Evolutionary conservation across 495 filamentous ascomycete genomes (phyloP).

Genomic region (Penicillium antarcticum): DNA sequence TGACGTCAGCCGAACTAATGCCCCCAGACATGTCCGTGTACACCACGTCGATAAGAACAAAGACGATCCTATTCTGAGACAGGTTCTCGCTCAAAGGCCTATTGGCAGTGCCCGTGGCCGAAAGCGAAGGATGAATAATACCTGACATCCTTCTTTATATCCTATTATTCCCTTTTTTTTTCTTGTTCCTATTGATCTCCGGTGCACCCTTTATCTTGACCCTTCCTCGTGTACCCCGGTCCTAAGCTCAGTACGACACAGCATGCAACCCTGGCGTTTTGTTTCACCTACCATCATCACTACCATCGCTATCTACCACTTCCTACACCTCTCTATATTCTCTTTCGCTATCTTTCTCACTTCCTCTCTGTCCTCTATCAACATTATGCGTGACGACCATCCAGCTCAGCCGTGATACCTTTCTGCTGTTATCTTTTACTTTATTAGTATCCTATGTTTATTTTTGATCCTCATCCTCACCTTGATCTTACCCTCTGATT

Average conservation of each 20-base stretch:
- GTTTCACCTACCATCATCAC: too few species aligned
- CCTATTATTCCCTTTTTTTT: neutral
- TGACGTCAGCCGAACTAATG: conserved; percentile 6
- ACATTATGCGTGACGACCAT: conserved; percentile 24
- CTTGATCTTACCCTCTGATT: neutral
- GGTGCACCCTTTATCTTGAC: neutral
- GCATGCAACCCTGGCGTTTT: neutral
- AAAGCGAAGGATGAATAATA: conserved; percentile 56
- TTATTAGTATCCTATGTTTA: conserved; percentile 1
- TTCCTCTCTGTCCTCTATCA: neutral
- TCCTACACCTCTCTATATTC: too few species aligned
- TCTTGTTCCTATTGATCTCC: neutral
- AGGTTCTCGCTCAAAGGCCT: conserved; percentile 77
- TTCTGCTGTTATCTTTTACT: conserved; percentile 3
- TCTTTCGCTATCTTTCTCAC: too few species aligned
- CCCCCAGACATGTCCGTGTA: conserved; percentile 74
- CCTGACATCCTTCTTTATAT: conserved; percentile 2
- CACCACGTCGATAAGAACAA: conserved; percentile 85
- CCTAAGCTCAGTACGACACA: neutral
- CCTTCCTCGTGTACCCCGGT: neutral
- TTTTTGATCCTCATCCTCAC: conserved; percentile 14
- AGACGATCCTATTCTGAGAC: conserved; percentile 74
- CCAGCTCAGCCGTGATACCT: conserved; percentile 21
- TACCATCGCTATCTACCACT: neutral
- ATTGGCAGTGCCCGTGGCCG: conserved; percentile 83